Evolutionary conservation across 2,329 filamentous ascomycete species (phyloP), one percentile per base, ranked within the genome.

Genomic region (Xenoacremonium recifei): DNA sequence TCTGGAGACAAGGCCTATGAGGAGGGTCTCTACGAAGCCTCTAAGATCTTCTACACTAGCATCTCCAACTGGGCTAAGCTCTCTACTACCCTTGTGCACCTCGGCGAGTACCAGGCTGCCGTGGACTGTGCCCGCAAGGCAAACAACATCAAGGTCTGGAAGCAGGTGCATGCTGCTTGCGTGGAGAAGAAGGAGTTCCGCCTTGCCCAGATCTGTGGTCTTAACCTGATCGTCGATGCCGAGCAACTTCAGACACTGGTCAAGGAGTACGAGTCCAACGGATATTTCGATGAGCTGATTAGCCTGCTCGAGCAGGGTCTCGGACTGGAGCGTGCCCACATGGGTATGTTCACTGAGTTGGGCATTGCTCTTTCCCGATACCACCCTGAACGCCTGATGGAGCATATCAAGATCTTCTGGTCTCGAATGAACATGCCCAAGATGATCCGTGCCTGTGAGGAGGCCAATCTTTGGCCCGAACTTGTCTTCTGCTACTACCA

Each of bases 41-140:
- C 93, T 52, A 99, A 99, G 81, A 97, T 99, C 62, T 99, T 97
- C 79, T 99, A 84, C 74, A 89, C 83, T 42, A 97, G 89, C 72
- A 95, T 99, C 64, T 99, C 93, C 40, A 99, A 99, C 79, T 99
- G 93, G 93, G 92, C 92, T 42, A 99, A 99, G 76, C 84, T 99
- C 58, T 91, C 93, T 12, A 97, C 93, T 10, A 99, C 93, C 10
- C 80, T 97, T 47, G 93, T 99, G n/a, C 90, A 97, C 66, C 82
- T 99, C 6, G 87, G 85, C 52, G 93, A 99, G 57, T 97, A 99
- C 73, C 95, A 99, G 69, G 89, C 89, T 56, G 93, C 93, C 34
- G 93, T 99, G 31, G 93, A 99, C 66, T 96, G 90, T 61, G 93
- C 95, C 19, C 88, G 93, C 65, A 97, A 99, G 73, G 93, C 93